Percentiles rank a stretch among this genome's conserved stretches.
phyloP scores from a whole-genome alignment of 1,139 yeast genomes.

The Lizanozyma gosingica region DNA sequence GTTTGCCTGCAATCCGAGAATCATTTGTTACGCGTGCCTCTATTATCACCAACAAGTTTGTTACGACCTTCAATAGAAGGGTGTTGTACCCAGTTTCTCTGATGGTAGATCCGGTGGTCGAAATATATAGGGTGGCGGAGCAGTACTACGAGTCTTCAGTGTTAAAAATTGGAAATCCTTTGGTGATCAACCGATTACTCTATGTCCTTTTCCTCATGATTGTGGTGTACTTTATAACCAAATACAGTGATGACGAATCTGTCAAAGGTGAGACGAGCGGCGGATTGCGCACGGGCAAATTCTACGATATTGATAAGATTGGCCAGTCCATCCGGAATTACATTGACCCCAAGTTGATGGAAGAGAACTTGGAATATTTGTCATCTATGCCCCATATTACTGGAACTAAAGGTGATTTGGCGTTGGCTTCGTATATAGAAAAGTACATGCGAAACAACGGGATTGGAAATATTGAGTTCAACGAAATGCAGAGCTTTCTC shows the following conservation, averaged over 20 bases:
- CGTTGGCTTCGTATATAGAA: constrained; percentile 58
- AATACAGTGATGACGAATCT: constrained; percentile 44
- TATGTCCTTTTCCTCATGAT: constrained; percentile 59
- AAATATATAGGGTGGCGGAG: constrained; percentile 26
- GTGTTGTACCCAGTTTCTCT: constrained; percentile 46
- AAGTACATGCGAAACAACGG: constrained; percentile 51
- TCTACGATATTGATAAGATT: constrained; percentile 50
- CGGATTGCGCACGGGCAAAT: constrained; percentile 46
- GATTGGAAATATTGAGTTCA: constrained; percentile 39
- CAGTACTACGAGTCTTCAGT: constrained; percentile 32
- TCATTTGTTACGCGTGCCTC: constrained; percentile 3
- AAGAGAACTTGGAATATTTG: constrained; percentile 65
- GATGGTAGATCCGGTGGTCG: constrained; percentile 62
- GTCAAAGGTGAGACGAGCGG: constrained; percentile 35
- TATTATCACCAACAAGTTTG: constrained; percentile 19
- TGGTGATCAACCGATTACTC: constrained; percentile 68
- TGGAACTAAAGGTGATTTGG: constrained; percentile 78
- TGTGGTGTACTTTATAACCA: constrained; percentile 48
- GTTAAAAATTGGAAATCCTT: constrained; percentile 65
- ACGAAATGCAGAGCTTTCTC: constrained; percentile 43
- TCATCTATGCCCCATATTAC: constrained; percentile 81
- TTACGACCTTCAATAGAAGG: constrained; percentile 30
- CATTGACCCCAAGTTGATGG: constrained; percentile 51
- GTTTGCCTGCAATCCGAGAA: background rate
- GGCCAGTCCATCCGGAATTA: constrained; percentile 38